A percentile compares a stretch with the other conserved stretches of the same genome.
phyloP scores from a whole-genome alignment of 192 early-diverging fungal genomes.

The Spizellomyces punctatus region DNA sequence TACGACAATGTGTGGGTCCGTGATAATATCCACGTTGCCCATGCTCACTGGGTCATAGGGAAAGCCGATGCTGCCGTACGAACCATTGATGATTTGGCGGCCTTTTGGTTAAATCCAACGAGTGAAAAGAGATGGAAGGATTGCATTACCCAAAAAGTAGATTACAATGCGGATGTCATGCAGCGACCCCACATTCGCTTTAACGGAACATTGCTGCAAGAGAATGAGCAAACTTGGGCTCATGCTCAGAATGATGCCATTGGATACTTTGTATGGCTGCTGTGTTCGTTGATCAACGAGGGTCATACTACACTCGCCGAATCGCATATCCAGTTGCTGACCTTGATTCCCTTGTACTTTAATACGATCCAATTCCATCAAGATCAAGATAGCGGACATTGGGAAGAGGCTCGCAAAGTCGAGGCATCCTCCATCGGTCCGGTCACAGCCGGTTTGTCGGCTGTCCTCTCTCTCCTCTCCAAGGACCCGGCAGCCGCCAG shows the following conservation, averaged over 20 bases:
- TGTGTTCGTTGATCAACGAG: constrained; percentile 20
- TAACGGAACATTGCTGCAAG: constrained; percentile 34
- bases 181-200: constrained; percentile 42
- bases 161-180: constrained; percentile 35
- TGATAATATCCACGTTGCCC: constrained; percentile 44
- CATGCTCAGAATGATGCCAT: constrained; percentile 47
- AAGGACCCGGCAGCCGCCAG: constrained; percentile 4
- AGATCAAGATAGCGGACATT: constrained; percentile 40
- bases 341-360: constrained; percentile 30
- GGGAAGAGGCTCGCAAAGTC: constrained; percentile 44
- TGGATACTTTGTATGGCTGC: constrained; percentile 41
- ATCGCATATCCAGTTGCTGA: constrained; percentile 17
- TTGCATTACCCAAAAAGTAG: constrained; percentile 19
- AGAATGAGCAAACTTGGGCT: constrained; percentile 37
- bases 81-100: constrained; percentile 26
- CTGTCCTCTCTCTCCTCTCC: constrained; percentile 28
- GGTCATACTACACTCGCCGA: background rate
- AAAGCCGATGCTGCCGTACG: constrained; percentile 7
- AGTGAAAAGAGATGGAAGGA: constrained; percentile 30
- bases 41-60: constrained; percentile 29
- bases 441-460: constrained; percentile 32
- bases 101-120: constrained; percentile 34
- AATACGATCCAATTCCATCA: constrained; percentile 29
- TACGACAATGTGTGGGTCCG: constrained; percentile 46
- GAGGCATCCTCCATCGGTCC: constrained; percentile 45